Evolutionary conservation across 2,329 filamentous ascomycete genomes (phyloP), one percentile per base, ranked within the genome.

Genomic region (Colletotrichum sp.): DNA sequence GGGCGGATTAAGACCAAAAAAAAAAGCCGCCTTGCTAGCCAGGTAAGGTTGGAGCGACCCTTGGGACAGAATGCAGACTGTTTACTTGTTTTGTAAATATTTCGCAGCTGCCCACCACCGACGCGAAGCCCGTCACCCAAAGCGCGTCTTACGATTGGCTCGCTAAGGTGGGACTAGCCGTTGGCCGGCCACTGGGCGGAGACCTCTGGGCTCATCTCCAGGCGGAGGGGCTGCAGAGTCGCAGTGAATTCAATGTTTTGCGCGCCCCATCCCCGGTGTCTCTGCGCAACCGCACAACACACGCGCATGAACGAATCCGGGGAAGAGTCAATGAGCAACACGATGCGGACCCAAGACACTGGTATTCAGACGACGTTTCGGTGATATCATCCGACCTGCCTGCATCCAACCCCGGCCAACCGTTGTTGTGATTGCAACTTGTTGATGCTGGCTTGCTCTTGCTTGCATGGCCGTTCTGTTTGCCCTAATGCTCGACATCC

Each of bases 41-140:
- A 18, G 44, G 44, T 52, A 32, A 59, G 34, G 52, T 66, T 66
- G 65, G 72, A 57, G 62, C 75, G 67, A 63, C 71, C 73, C 55
- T 55, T 30, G 39, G 67, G 22, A 59, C 57, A 73, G 71, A 76
- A 76, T 76, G 74, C 60, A 74, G 52, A 44, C 24, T 71, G 65
- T 71, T 63, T 60, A 70, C 63, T 75, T 62, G 72, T 75, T 75
- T 60, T 71, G 72, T 76, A 75, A 75, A 75, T 69, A 73, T 55
- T 67, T 62, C 66, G 55, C 55, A 66, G 57, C 30, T 59, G 65
- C 74, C 59, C 65, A 76, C 74, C 65, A n/a, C n/a, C 30, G 30
- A 76, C 75, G 75, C 75, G 75, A 44, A 24, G 18, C 32, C 67
- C 44, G 44, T 52, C 44, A 22, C 44, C 44, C 44, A 52, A 52